These are phyloP conservation scores for Stygiomarasmius scandens DNA, from an alignment of 1,284 basidiomycete genomes.

Conservation along the genomic window DNA sequence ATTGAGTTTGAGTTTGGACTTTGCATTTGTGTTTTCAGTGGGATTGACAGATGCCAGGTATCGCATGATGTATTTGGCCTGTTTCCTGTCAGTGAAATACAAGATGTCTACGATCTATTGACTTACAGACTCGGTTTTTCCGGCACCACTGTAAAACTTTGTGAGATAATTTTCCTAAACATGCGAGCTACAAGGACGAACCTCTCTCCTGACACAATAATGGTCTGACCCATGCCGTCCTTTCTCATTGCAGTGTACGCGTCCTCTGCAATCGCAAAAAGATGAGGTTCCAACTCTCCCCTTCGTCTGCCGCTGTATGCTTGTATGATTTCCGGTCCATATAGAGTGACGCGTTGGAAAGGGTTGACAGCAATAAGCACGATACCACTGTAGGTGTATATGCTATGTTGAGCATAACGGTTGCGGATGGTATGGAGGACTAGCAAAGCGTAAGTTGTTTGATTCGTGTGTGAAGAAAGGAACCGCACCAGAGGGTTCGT, in stretches of 20 bases:
- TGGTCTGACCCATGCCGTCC: constrained; percentile 95
- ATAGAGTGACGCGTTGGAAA: constrained; percentile 91
- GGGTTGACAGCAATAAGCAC: constrained; percentile 98
- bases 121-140: constrained; percentile 95
- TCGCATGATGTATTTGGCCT: constrained; percentile 99
- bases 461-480: neutral
- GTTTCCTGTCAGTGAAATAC: constrained; percentile 7
- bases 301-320: constrained; percentile 92
- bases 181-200: constrained; percentile 37
- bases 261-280: constrained; percentile 99
- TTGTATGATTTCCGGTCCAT: constrained; percentile 97
- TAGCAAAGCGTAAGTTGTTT: constrained; percentile 31
- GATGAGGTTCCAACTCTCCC: constrained; percentile 95
- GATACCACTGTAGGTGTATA: constrained; percentile 99
- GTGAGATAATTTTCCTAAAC: constrained; percentile 13
- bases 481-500: constrained; percentile 89
- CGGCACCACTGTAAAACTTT: constrained; percentile 78
- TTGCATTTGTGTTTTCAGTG: constrained; percentile 62
- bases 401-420: constrained; percentile 95
- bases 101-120: constrained; percentile 1
- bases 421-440: constrained; percentile 97
- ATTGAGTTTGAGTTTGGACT: constrained; percentile 70
- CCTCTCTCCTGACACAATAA: constrained; percentile 99
- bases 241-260: constrained; percentile 98
- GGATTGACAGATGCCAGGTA: constrained; percentile 99